A percentile compares a stretch with the other conserved stretches of the same genome.
Conservation (phyloP, 2,329 filamentous ascomycete genomes). For the Fusarium ramigenum region DNA sequence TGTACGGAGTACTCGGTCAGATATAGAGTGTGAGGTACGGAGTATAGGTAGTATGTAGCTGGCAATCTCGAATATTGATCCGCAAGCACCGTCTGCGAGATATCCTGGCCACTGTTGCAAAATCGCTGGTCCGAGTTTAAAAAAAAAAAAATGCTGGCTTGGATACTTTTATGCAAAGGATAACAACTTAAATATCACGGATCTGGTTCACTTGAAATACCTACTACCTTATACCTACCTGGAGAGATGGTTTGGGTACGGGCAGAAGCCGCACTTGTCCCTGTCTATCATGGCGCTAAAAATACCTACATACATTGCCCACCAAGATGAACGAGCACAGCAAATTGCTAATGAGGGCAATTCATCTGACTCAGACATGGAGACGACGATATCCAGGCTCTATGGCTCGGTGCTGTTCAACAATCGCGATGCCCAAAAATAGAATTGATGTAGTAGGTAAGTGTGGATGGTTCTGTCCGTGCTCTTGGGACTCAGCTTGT, state of each 20-base stretch:
- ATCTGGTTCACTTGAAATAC: background rate
- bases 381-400: background rate
- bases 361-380: background rate
- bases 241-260: background rate
- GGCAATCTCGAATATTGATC: background rate
- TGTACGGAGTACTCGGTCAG: background rate
- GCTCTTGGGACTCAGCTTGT: background rate
- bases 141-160: background rate
- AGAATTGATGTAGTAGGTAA: background rate
- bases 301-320: background rate
- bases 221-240: background rate
- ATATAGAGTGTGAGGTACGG: background rate
- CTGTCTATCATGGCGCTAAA: conserved; percentile 22
- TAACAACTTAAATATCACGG: background rate
- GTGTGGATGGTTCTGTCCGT: background rate
- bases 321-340: background rate
- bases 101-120: background rate
- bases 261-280: conserved; percentile 2
- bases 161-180: background rate
- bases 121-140: background rate
- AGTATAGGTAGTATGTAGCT: background rate
- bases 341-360: background rate
- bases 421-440: background rate
- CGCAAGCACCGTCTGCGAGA: background rate
- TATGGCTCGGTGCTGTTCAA: background rate